phyloP scores from a whole-genome alignment of 495 filamentous ascomycete species.

The Penicillium paradoxum region DNA sequence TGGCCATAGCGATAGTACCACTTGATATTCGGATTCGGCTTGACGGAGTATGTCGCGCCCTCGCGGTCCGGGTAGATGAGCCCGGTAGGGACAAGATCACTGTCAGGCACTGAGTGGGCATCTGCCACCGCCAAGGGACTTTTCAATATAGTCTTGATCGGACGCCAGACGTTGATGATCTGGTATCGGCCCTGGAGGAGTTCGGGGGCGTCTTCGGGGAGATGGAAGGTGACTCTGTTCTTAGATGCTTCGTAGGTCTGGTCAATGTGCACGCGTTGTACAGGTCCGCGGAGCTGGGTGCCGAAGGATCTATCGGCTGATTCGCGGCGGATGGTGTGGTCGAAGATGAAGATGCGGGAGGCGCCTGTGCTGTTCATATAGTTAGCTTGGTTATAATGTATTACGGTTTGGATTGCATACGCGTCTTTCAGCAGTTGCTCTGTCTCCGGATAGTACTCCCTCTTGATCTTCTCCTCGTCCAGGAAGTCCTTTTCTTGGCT shows the following conservation, averaged over 20 bases:
- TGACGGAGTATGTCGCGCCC: conserved; percentile 44
- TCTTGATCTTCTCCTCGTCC: conserved; percentile 65
- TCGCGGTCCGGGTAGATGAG: conserved; percentile 48
- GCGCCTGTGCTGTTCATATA: conserved; percentile 47
- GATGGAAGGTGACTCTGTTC: conserved; percentile 53
- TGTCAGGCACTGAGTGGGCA: conserved; percentile 40
- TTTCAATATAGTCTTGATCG: conserved; percentile 57
- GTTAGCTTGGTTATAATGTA: background rate
- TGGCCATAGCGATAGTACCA: conserved; percentile 52
- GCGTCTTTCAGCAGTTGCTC: conserved; percentile 62
- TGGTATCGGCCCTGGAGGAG: conserved; percentile 62
- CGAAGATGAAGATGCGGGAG: conserved; percentile 61
- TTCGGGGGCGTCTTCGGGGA: conserved; percentile 57
- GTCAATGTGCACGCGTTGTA: conserved; percentile 66
- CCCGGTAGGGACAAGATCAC: conserved; percentile 41
- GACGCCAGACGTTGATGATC: conserved; percentile 78
- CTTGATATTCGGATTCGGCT: conserved; percentile 35
- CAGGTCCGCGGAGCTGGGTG: conserved; percentile 51
- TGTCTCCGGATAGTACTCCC: conserved; percentile 60
- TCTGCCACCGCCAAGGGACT: conserved; percentile 63
- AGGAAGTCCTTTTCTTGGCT: conserved; percentile 46
- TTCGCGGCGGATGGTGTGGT: conserved; percentile 68
- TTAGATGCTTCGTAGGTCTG: conserved; percentile 59
- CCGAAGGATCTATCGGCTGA: conserved; percentile 23
- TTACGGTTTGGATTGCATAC: conserved; percentile 21